Percentiles rank a stretch among this genome's conserved stretches.
Conservation (phyloP, 2,329 filamentous ascomycete genomes). For the Fusarium sp. region DNA sequence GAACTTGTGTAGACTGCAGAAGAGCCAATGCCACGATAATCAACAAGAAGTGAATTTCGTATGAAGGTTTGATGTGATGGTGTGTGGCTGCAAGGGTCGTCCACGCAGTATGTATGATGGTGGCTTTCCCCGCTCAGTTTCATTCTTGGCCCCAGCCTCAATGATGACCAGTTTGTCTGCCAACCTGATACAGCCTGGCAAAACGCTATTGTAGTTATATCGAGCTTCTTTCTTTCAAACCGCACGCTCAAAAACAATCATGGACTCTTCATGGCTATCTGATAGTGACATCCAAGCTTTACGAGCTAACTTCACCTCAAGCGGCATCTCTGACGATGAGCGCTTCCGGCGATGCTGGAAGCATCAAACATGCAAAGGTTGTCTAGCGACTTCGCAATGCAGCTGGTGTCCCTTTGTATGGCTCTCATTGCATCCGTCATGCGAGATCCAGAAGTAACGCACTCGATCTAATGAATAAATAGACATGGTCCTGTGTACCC, state of each 20-base stretch:
- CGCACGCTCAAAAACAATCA: background rate
- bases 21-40: background rate
- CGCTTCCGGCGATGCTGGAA: constrained; percentile 64
- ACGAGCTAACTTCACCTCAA: constrained; percentile 49
- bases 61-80: background rate
- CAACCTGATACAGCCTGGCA: background rate
- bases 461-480: constrained; percentile 18
- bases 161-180: background rate
- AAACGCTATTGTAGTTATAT: background rate
- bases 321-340: constrained; percentile 47
- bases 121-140: constrained; percentile 30
- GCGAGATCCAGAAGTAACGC: background rate
- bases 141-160: background rate
- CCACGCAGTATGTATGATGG: constrained; percentile 3
- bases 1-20: background rate
- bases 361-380: constrained; percentile 60
- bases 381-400: constrained; percentile 58
- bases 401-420: constrained; percentile 67
- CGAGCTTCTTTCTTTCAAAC: background rate
- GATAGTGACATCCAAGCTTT: constrained; percentile 22
- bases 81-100: constrained; percentile 23
- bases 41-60: background rate
- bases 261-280: constrained; percentile 24
- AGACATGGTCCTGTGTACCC: constrained; percentile 67
- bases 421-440: background rate